Evolutionary conservation across 805 yeast species (phyloP).

Genomic region (Lipomyces spencermartinsiae): DNA sequence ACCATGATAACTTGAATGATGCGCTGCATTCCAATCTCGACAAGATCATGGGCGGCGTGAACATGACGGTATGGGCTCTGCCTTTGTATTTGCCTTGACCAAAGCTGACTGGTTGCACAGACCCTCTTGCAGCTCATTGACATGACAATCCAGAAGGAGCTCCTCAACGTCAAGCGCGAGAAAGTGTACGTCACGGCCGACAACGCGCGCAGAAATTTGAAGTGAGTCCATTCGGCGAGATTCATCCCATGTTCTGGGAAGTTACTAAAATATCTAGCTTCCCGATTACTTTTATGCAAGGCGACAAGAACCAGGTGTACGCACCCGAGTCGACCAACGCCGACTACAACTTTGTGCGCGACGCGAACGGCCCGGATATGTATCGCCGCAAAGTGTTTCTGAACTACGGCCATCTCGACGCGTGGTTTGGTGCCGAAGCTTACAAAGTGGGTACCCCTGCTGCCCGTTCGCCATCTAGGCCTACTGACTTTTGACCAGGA

Average conservation of each 20-base stretch:
- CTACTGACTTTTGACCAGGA: neutral
- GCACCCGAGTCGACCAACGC: neutral
- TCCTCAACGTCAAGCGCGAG: neutral
- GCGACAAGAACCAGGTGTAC: neutral
- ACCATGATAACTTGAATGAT: slow-evolving; percentile 1
- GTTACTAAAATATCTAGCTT: neutral
- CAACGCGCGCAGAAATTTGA: neutral
- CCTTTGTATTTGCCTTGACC: neutral
- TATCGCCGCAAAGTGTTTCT: neutral
- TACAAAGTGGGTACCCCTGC: neutral
- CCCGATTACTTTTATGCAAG: neutral
- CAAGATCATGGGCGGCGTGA: neutral
- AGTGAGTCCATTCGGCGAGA: neutral
- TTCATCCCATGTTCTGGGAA: neutral
- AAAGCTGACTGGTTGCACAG: neutral
- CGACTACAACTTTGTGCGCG: neutral
- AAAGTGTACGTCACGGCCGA: neutral
- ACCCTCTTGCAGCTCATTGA: neutral
- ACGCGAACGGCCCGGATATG: neutral
- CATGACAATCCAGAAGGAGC: neutral
- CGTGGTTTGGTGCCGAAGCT: neutral
- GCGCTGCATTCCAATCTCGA: slow-evolving; percentile 1
- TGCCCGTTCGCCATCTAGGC: no score
- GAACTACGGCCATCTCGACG: neutral
- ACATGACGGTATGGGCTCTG: neutral